Evolutionary conservation across 2,329 filamentous ascomycete genomes (phyloP).

Genomic region (Cercospora sp.): DNA sequence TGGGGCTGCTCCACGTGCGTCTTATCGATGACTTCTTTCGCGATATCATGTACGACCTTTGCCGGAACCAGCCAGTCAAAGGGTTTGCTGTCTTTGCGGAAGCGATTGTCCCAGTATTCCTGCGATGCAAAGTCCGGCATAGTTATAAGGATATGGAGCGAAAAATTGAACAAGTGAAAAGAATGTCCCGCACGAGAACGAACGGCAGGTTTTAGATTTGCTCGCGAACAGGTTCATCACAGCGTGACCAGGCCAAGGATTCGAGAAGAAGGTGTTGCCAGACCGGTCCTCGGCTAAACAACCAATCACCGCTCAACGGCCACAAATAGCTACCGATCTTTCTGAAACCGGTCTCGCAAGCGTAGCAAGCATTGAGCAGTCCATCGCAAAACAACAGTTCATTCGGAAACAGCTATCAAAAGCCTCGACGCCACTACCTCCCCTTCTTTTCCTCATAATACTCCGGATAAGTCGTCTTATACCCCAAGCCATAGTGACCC

Average conservation of each 20-base stretch:
- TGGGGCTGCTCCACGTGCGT: conserved; percentile 17
- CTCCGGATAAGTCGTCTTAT: conserved; percentile 26
- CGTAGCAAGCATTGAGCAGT: background rate
- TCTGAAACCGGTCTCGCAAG: background rate
- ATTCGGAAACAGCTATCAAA: background rate
- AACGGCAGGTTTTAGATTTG: background rate
- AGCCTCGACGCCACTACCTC: conserved; percentile 5
- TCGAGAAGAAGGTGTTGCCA: background rate
- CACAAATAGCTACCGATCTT: background rate
- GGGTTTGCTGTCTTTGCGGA: conserved; percentile 21
- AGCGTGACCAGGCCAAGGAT: conserved; percentile 1
- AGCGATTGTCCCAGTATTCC: conserved; percentile 28
- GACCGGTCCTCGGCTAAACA: background rate
- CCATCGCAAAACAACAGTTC: background rate
- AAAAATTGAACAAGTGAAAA: background rate
- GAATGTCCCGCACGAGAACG: background rate
- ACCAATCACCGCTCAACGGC: background rate
- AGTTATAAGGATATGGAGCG: background rate
- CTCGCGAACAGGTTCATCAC: background rate
- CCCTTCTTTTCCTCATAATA: conserved; percentile 26
- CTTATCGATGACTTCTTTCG: conserved; percentile 23
- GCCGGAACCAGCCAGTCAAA: conserved; percentile 30
- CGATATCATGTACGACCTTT: conserved; percentile 20
- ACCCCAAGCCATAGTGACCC: conserved; percentile 24
- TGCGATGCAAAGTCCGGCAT: conserved; percentile 29